Conservation (phyloP, 2,329 filamentous ascomycete genomes). For the Diaporthe eres region DNA sequence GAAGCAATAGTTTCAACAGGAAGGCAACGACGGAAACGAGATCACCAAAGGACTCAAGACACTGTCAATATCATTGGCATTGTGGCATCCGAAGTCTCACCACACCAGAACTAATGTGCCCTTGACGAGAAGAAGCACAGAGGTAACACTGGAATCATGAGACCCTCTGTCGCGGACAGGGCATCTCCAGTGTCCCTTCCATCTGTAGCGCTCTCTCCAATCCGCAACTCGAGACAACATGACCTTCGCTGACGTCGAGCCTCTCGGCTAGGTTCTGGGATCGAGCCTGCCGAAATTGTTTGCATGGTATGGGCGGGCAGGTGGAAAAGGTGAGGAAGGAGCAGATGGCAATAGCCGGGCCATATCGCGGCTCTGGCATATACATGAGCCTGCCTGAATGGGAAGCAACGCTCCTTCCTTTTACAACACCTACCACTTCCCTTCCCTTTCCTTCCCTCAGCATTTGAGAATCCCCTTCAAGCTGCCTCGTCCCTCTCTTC, state of each 20-base stretch:
- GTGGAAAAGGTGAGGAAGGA: conserved; percentile 8
- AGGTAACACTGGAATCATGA: neutral
- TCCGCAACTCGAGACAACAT: neutral
- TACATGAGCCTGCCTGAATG: conserved; percentile 2
- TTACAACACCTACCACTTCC: conserved; percentile 26
- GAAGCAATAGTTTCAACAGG: neutral
- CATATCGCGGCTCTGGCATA: neutral
- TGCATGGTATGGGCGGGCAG: neutral
- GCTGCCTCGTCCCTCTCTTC: conserved; percentile 31
- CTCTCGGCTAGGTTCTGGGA: neutral
- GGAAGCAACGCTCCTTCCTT: conserved; percentile 38
- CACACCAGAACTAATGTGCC: conserved; percentile 26
- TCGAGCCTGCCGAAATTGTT: neutral
- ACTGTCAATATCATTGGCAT: neutral
- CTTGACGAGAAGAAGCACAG: conserved; percentile 30
- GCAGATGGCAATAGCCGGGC: neutral
- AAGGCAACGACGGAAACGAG: neutral
- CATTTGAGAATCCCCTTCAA: neutral
- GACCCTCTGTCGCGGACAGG: neutral
- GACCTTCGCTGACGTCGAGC: neutral
- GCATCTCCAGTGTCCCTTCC: neutral
- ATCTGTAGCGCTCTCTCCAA: neutral
- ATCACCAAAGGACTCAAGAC: conserved; percentile 1
- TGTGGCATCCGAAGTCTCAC: conserved; percentile 28
- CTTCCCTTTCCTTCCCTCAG: conserved; percentile 37